Conservation (phyloP, 2,329 filamentous ascomycete genomes). For the Diaporthe eres region DNA sequence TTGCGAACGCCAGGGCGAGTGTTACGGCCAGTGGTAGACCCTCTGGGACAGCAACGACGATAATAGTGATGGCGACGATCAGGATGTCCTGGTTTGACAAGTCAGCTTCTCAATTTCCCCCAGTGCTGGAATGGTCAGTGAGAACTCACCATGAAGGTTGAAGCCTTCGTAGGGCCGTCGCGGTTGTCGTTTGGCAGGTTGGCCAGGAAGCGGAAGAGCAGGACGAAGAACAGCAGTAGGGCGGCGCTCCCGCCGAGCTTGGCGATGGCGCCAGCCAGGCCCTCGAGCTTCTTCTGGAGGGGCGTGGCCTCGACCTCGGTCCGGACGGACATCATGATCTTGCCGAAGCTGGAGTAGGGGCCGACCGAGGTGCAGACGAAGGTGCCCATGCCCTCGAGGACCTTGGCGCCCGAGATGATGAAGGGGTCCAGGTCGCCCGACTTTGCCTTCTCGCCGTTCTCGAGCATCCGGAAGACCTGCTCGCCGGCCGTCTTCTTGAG, state of each 20-base stretch:
- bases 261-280: slow-evolving; percentile 59
- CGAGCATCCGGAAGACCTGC: slow-evolving; percentile 69
- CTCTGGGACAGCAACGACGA: slow-evolving; percentile 77
- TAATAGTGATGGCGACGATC: slow-evolving; percentile 75
- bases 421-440: slow-evolving; percentile 73
- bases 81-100: slow-evolving; percentile 60
- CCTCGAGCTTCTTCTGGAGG: slow-evolving; percentile 66
- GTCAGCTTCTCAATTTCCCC: neutral
- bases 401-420: slow-evolving; percentile 69
- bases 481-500: slow-evolving; percentile 74
- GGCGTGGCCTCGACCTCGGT: slow-evolving; percentile 67
- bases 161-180: slow-evolving; percentile 68
- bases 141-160: slow-evolving; percentile 62
- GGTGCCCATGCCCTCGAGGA: slow-evolving; percentile 67
- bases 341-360: slow-evolving; percentile 67
- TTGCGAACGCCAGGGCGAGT: slow-evolving; percentile 76
- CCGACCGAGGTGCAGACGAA: slow-evolving; percentile 71
- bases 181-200: slow-evolving; percentile 66
- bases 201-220: slow-evolving; percentile 83
- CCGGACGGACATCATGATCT: slow-evolving; percentile 69
- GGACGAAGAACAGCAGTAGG: slow-evolving; percentile 79
- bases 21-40: slow-evolving; percentile 77
- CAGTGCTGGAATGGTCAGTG: neutral
- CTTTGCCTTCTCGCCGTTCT: slow-evolving; percentile 57
- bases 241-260: slow-evolving; percentile 75